These are phyloP conservation scores for Aspergillus viridinutans DNA, from an alignment of 2,329 filamentous ascomycete genomes.

Conservation along the genomic window DNA sequence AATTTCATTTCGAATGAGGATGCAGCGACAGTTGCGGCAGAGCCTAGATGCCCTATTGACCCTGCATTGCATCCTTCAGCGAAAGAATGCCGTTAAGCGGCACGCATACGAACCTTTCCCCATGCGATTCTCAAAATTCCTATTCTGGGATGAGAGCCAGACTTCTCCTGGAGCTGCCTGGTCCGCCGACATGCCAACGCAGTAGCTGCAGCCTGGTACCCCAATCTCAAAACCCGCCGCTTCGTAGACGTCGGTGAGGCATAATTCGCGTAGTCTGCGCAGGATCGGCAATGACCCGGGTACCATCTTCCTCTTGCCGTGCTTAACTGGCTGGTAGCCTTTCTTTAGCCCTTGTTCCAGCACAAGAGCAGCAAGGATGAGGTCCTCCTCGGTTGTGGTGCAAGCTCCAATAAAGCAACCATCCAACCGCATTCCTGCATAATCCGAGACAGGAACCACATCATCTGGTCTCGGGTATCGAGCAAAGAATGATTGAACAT, in stretches of 20 bases:
- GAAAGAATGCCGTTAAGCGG: not conserved
- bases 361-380: slow-evolving; percentile 42
- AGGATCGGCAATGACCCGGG: slow-evolving; percentile 41
- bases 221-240: slow-evolving; percentile 42
- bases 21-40: slow-evolving; percentile 46
- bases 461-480: slow-evolving; percentile 43
- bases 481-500: slow-evolving; percentile 38
- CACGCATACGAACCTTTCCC: slow-evolving; percentile 30
- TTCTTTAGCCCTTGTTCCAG: slow-evolving; percentile 36
- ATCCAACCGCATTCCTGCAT: slow-evolving; percentile 31
- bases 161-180: slow-evolving; percentile 39
- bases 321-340: slow-evolving; percentile 24
- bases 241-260: slow-evolving; percentile 38
- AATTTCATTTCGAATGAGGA: slow-evolving; percentile 45
- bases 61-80: slow-evolving; percentile 18
- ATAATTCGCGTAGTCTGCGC: slow-evolving; percentile 31
- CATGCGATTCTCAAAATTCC: slow-evolving; percentile 47
- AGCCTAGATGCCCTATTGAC: slow-evolving; percentile 43
- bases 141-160: slow-evolving; percentile 46
- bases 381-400: slow-evolving; percentile 45
- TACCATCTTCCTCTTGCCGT: slow-evolving; percentile 39
- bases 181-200: slow-evolving; percentile 43
- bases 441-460: slow-evolving; percentile 39
- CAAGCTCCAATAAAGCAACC: slow-evolving; percentile 48
- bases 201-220: slow-evolving; percentile 44